These are phyloP conservation scores for Penstemon barbatus DNA, from an alignment of 257 asterid species.

Conservation along the genomic window DNA sequence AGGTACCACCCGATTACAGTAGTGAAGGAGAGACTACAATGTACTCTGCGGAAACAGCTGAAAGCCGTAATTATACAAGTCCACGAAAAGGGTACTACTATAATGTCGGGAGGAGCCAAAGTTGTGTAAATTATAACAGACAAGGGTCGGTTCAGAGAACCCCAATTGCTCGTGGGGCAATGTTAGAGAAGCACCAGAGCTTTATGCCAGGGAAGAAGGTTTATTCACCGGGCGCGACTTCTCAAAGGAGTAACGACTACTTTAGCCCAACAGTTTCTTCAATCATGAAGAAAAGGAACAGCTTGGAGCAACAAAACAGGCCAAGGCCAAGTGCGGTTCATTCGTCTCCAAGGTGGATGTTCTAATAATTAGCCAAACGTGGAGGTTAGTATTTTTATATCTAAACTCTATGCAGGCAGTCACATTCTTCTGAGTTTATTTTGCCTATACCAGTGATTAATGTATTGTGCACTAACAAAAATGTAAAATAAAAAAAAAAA, in stretches of 20 bases:
- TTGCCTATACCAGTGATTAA: constrained; percentile 45
- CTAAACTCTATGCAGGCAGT: constrained; percentile 21
- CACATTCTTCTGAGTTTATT: constrained; percentile 21
- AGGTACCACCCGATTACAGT: constrained; percentile 57
- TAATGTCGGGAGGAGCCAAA: constrained; percentile 88
- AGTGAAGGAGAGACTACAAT: constrained; percentile 97
- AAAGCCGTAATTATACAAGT: constrained; percentile 78
- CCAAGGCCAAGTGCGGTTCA: constrained; percentile 58
- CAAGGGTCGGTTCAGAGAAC: constrained; percentile 67
- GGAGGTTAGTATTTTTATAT: constrained; percentile 14
- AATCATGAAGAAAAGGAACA: constrained; percentile 82
- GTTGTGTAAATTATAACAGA: constrained; percentile 80
- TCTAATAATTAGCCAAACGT: constrained; percentile 31
- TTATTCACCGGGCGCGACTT: constrained; percentile 77
- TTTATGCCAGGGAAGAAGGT: constrained; percentile 69
- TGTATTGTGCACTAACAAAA: constrained; percentile 26
- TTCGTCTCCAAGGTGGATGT: constrained; percentile 91
- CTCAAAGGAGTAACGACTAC: constrained; percentile 85
- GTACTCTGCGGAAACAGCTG: constrained; percentile 99
- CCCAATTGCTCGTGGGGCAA: constrained; percentile 58
- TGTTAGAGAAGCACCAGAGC: constrained; percentile 65
- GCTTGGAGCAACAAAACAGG: constrained; percentile 51
- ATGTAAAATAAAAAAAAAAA: constrained; percentile 13
- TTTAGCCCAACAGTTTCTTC: constrained; percentile 93
- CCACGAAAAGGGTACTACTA: constrained; percentile 63